Evolutionary conservation across 139 green algal species (phyloP), one percentile per base, ranked within the genome.

Genomic region (Chlorella ohadii): DNA sequence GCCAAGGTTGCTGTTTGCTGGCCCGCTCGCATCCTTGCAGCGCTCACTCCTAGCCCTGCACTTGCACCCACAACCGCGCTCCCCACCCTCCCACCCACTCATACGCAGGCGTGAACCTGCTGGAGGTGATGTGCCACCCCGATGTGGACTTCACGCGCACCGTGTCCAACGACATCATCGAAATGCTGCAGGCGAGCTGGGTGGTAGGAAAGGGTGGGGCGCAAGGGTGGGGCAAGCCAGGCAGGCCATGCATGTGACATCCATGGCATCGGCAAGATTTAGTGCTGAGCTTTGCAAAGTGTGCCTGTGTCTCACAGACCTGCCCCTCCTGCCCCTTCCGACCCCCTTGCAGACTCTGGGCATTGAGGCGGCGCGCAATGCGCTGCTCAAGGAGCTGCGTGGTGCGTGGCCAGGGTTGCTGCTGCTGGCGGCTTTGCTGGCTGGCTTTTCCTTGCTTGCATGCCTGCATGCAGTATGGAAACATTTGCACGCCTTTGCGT

Each of bases 321-420:
- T 6, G 44, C 44, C 6, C 44, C 44, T 22, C 15, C 15, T 20
- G 51, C 51, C 15, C 51, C 51, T 59, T 59, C 12, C 51, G 7
- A 16, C 9, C 9, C 6, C 44, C 44, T 9, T 51, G 51, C 87
- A 94, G 82, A 94, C 98, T 81, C 92, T 99, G 82, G 97, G 97
- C 81, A 98, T 99, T 68, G 97, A 99, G 91, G 97, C 97, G 22
- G 93, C 91, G 41, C 87, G 97, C 59, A 89, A 92, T 61, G 93
- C 96, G 17, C 92, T 99, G 78, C 89, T 99, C 44, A 96, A 95
- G 87, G 97, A 99, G 90, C 87, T 99, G 33, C 89, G 96, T 17
- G 93, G 91, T 80, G 74, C 6, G 74, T 80, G 51, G n/a, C n/a
- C n/a, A n/a, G 36, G 4, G 64, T 9, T 11, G 12, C 3, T 31